These are phyloP conservation scores for Xylariaceae sp. DNA, from an alignment of 2,329 filamentous ascomycete genomes.

Conservation along the genomic window DNA sequence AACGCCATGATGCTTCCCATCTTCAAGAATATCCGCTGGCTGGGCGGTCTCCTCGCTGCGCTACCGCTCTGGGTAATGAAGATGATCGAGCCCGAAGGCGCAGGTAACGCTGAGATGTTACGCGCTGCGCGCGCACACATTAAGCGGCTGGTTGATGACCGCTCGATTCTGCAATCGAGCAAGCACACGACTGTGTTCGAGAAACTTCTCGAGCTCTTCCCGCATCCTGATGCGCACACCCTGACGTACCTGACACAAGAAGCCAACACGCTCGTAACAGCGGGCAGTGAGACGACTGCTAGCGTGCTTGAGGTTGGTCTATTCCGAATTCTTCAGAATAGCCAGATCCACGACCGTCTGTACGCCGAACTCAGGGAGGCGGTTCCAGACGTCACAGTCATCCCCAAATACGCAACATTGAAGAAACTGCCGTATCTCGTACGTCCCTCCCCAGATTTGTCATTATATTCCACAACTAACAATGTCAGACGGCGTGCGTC, in stretches of 20 bases:
- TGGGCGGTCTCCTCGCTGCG: not conserved
- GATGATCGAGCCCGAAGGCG: not conserved
- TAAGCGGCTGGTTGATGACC: not conserved
- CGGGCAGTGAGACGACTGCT: not conserved
- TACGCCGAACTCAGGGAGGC: not conserved
- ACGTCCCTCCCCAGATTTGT: not conserved
- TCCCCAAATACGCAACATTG: not conserved
- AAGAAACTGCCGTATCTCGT: not conserved
- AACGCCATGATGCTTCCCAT: not conserved
- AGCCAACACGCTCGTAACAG: not conserved
- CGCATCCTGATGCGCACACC: not conserved
- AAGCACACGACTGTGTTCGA: not conserved
- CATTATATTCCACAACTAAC: too few species aligned
- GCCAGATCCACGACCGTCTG: not conserved
- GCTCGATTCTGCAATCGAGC: not conserved
- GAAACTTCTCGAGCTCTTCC: not conserved
- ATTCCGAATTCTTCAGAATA: not conserved
- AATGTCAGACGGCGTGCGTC: not conserved
- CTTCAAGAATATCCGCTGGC: not conserved
- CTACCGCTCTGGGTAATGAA: not conserved
- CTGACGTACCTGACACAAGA: not conserved
- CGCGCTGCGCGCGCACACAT: not conserved
- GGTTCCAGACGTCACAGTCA: not conserved
- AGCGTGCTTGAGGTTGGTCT: not conserved
- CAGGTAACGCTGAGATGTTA: not conserved